Evolutionary conservation across 805 yeast genomes (phyloP), one percentile per base, ranked within the genome.

Genomic region (Maudiozyma serrabonitensis): DNA sequence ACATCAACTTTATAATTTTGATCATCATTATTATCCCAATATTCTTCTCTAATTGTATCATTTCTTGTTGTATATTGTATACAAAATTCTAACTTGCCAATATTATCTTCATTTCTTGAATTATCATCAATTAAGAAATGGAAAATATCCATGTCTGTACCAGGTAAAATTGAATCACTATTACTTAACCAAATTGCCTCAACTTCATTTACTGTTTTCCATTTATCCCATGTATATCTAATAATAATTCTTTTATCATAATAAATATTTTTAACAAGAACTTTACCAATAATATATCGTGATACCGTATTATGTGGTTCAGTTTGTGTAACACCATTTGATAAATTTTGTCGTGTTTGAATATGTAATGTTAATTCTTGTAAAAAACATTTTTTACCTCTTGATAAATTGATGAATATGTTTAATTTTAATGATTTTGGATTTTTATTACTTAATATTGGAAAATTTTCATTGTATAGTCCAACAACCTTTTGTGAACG

Each of bases 231-330:
- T 0, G 96, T 80, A 67, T 88, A 90, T 49, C 90, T 73, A 16
- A 86, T 75, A 13, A 79, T 75, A 13, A 91, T 84, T 35, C 69
- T 61, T 66, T 90, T 90, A 40, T 79, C 75, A 66, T 73, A 90
- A 12, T 84, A 72, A 2, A 87, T 48, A 68, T 90, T 91, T 59
- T 79, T 78, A 26, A 86, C 96, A 2, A 93, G 85, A 42, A 90
- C 73, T 47, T 81, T 81, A 2, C 97, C 97, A 46, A 78, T 63
- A 15, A 90, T 68, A 49, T 70, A 50, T 42, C 52, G 46, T 19
- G 50, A 25, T 8, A 46, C 28, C 3, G 45, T 28, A 31, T 31
- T 42, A 31, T 42, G 12, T 4, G 45, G 46, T 12, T 28, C 46
- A 12, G 32, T 25, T 23, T 45, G 46, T 11, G 19, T 31, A 23